Evolutionary conservation across 176 grass and related monocot genomes (phyloP).

Genomic region (Oryza meyeriana): DNA sequence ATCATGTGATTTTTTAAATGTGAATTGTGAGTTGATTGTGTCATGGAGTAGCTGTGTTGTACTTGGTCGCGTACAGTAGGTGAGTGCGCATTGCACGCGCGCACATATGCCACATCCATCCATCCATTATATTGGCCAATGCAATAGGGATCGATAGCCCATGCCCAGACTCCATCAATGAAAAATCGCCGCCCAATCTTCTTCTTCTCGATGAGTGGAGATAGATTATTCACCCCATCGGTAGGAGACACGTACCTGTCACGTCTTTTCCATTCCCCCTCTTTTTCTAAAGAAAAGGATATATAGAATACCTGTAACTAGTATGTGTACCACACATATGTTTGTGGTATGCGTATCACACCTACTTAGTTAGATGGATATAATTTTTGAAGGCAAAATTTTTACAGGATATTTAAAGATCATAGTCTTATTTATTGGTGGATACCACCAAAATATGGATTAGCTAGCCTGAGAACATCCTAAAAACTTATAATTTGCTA

Average conservation of each 20-base stretch:
- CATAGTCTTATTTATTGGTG: no score
- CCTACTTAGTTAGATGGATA: no score
- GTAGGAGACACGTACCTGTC: conserved; percentile 25
- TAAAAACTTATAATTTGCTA: no score
- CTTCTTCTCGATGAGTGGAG: neutral
- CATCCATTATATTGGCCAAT: neutral
- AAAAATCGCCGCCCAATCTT: neutral
- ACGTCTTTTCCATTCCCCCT: neutral
- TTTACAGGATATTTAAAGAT: no score
- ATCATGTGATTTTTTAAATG: neutral
- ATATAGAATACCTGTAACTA: neutral
- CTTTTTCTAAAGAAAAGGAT: neutral
- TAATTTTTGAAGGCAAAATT: no score
- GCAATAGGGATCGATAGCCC: neutral
- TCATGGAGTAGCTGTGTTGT: no score
- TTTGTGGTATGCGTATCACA: no score
- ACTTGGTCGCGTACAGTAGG: no score
- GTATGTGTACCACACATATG: neutral
- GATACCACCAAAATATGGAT: no score
- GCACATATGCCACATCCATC: neutral
- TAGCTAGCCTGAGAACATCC: no score
- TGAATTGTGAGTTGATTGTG: neutral
- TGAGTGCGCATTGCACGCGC: neutral
- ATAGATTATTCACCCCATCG: neutral
- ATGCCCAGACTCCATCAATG: neutral